Conservation (phyloP, 1,139 yeast species). For the Taphrina betulina region DNA sequence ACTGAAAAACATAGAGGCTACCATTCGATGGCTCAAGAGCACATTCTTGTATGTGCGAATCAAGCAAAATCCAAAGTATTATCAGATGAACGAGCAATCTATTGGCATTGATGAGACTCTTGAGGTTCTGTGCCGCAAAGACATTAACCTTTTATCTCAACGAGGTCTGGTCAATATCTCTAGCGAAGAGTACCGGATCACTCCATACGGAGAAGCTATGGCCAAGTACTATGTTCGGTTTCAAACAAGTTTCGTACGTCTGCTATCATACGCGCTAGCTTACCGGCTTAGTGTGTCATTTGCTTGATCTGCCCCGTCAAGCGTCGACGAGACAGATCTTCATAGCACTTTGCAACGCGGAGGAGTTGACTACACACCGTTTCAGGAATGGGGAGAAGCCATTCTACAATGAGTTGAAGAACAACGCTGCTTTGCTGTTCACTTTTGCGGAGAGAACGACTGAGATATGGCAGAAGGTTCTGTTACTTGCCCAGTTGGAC, state of each 20-base stretch:
- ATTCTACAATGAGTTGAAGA: conserved; percentile 49
- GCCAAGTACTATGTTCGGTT: conserved; percentile 51
- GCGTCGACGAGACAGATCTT: conserved; percentile 28
- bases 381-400: conserved; percentile 51
- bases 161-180: conserved; percentile 42
- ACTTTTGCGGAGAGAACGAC: conserved; percentile 45
- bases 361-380: conserved; percentile 48
- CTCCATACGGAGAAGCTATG: conserved; percentile 51
- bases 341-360: conserved; percentile 39
- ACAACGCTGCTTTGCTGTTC: conserved; percentile 46
- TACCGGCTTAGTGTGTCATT: conserved; percentile 1
- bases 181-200: conserved; percentile 41
- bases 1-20: conserved; percentile 47
- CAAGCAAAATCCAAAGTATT: conserved; percentile 45
- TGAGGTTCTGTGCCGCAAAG: conserved; percentile 33
- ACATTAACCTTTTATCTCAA: conserved; percentile 35
- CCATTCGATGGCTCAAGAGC: conserved; percentile 53
- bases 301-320: conserved; percentile 1
- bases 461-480: conserved; percentile 18
- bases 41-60: conserved; percentile 56
- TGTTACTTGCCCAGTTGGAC: conserved; percentile 9
- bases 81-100: conserved; percentile 21
- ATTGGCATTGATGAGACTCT: conserved; percentile 31
- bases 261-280: background rate
- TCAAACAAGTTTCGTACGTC: conserved; percentile 42